Evolutionary conservation across 2,329 filamentous ascomycete species (phyloP).

Genomic region (Microdochium nivale): DNA sequence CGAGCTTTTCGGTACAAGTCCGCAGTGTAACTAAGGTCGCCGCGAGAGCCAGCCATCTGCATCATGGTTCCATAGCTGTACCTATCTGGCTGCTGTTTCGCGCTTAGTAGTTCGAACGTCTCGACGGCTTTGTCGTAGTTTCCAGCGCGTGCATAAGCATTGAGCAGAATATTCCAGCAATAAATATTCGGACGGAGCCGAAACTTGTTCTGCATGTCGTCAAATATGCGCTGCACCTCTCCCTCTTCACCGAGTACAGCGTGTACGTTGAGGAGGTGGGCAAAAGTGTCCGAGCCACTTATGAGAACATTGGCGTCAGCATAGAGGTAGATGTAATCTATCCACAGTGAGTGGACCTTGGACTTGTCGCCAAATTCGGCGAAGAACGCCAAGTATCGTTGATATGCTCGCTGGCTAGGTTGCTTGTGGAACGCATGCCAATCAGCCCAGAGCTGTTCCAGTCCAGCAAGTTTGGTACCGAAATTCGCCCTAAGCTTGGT

Average conservation of each 20-base stretch:
- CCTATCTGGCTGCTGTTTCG: constrained; percentile 42
- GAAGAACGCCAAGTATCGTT: constrained; percentile 40
- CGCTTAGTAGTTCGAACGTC: constrained; percentile 53
- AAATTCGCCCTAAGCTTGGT: constrained; percentile 21
- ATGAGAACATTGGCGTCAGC: constrained; percentile 19
- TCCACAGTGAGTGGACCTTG: constrained; percentile 35
- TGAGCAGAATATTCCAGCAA: constrained; percentile 72
- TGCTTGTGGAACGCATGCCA: constrained; percentile 32
- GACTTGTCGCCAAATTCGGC: constrained; percentile 37
- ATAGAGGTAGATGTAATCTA: constrained; percentile 28
- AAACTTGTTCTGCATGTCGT: constrained; percentile 49
- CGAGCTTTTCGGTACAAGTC: constrained; percentile 57
- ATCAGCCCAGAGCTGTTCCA: constrained; percentile 39
- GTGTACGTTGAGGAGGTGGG: constrained; percentile 63
- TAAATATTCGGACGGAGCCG: constrained; percentile 44
- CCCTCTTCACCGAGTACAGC: constrained; percentile 57
- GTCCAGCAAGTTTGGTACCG: constrained; percentile 26
- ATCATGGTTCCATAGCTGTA: constrained; percentile 68
- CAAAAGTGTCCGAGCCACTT: constrained; percentile 27
- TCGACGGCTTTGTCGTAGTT: constrained; percentile 59
- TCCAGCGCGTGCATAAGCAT: constrained; percentile 56
- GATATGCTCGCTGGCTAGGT: constrained; percentile 35
- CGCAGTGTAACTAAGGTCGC: constrained; percentile 63
- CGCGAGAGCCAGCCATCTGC: constrained; percentile 58
- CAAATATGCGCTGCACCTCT: constrained; percentile 52